phyloP scores from a whole-genome alignment of 1,284 basidiomycete genomes.

The Cryptococcus sp. region DNA sequence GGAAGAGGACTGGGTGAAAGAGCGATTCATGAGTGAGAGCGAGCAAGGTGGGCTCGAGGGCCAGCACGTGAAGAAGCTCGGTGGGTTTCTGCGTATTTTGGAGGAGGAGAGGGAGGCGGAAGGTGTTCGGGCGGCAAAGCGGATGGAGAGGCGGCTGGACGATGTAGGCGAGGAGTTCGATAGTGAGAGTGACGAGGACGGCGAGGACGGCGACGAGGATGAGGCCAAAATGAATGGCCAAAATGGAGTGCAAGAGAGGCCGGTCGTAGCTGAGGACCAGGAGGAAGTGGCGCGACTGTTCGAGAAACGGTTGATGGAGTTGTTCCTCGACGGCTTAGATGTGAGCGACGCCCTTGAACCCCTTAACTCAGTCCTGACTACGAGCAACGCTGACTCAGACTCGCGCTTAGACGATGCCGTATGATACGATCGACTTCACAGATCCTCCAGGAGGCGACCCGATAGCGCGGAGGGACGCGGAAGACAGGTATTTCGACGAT shows the following conservation, averaged over 20 bases:
- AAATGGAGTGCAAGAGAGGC: conserved; percentile 1
- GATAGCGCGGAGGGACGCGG: conserved; percentile 38
- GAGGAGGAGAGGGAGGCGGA: conserved; percentile 49
- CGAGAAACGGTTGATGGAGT: conserved; percentile 44
- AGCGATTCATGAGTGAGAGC: conserved; percentile 31
- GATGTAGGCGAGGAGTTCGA: conserved; percentile 48
- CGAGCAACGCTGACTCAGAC: neutral
- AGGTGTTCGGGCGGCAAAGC: conserved; percentile 34
- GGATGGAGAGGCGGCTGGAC: conserved; percentile 38
- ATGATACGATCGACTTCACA: conserved; percentile 46
- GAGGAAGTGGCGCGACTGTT: conserved; percentile 38
- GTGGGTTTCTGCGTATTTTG: conserved; percentile 42
- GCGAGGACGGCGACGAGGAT: conserved; percentile 8
- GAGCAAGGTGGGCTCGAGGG: conserved; percentile 8
- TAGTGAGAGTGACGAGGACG: conserved; percentile 42
- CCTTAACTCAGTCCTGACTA: neutral
- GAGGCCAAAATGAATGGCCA: neutral
- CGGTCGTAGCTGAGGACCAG: conserved; percentile 30
- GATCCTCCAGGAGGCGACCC: conserved; percentile 41
- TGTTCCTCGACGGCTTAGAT: conserved; percentile 52
- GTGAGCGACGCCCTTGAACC: conserved; percentile 30
- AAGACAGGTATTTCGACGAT: conserved; percentile 51
- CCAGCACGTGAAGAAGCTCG: conserved; percentile 48
- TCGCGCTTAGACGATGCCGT: conserved; percentile 44
- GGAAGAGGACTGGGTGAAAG: conserved; percentile 36